Conservation (phyloP, 225 moss, liverwort and hornwort genomes). For the Sphagnum tenellum region DNA sequence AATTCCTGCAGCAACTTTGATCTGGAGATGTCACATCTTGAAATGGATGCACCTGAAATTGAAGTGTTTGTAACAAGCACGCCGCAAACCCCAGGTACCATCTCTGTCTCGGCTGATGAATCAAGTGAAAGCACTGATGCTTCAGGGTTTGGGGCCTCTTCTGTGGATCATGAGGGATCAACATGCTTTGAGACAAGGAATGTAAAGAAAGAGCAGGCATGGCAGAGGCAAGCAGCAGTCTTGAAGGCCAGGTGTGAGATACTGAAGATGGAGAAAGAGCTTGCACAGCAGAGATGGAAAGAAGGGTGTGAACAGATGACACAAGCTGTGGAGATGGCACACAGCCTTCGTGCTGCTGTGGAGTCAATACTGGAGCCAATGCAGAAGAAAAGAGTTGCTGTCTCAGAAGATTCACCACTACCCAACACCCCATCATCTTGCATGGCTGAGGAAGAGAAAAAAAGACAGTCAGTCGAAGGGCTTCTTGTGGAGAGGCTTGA, state of each 20-base stretch:
- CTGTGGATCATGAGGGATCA: background rate
- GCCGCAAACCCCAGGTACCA: conserved; percentile 22
- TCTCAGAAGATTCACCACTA: conserved; percentile 37
- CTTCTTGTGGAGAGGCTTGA: no score
- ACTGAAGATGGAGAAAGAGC: conserved; percentile 61
- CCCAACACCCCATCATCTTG: background rate
- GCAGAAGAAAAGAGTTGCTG: conserved; percentile 18
- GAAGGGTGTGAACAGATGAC: conserved; percentile 62
- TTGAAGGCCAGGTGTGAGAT: conserved; percentile 72
- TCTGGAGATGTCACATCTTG: conserved; percentile 26
- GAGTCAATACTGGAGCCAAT: conserved; percentile 70
- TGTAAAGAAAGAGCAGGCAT: conserved; percentile 32
- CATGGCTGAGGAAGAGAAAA: no score
- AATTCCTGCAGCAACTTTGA: conserved; percentile 35
- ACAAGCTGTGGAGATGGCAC: conserved; percentile 73
- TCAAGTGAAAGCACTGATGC: conserved; percentile 3
- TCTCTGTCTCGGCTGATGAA: conserved; percentile 9
- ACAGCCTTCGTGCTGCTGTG: conserved; percentile 70
- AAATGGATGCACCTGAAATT: conserved; percentile 49
- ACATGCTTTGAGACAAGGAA: conserved; percentile 34
- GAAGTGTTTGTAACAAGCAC: conserved; percentile 37
- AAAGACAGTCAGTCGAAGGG: no score
- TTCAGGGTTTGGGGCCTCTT: no score
- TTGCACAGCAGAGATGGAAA: conserved; percentile 61
- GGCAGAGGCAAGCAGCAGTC: conserved; percentile 53